phyloP scores from a whole-genome alignment of 2,329 filamentous ascomycete species.

The Dryadomyces sulphureus region DNA sequence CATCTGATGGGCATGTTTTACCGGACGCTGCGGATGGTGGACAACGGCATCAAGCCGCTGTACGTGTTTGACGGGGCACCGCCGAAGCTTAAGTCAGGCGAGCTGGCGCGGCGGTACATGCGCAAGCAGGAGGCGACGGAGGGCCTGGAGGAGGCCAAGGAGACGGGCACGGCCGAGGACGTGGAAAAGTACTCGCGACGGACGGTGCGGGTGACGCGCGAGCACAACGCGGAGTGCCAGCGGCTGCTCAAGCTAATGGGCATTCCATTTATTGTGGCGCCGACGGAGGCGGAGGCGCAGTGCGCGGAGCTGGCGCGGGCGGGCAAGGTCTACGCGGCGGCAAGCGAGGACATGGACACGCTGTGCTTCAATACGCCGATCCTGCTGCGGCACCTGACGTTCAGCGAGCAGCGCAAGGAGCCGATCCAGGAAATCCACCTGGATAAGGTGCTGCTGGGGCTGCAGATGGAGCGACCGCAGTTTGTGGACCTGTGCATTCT shows the following conservation, averaged over 20 bases:
- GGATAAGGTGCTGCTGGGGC: constrained; percentile 69
- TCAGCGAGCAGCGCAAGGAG: constrained; percentile 93
- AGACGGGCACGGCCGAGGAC: constrained; percentile 93
- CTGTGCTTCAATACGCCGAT: constrained; percentile 90
- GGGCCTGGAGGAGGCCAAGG: constrained; percentile 85
- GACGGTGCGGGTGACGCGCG: constrained; percentile 86
- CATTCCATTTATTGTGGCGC: constrained; percentile 85
- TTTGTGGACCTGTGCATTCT: constrained; percentile 98
- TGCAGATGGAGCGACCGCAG: constrained; percentile 80
- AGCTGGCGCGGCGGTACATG: constrained; percentile 89
- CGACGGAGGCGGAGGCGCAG: constrained; percentile 94
- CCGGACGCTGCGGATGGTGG: constrained; percentile 91
- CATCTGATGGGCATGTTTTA: constrained; percentile 99
- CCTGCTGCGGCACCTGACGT: constrained; percentile 81
- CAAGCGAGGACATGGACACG: constrained; percentile 98
- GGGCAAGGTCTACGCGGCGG: constrained; percentile 92
- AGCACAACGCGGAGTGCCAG: constrained; percentile 95
- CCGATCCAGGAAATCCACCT: constrained; percentile 92
- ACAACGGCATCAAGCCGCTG: constrained; percentile 96
- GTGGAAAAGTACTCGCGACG: constrained; percentile 92
- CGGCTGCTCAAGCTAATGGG: constrained; percentile 87
- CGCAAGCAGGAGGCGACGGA: constrained; percentile 88
- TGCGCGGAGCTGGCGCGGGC: constrained; percentile 80
- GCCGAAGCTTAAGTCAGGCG: constrained; percentile 92
- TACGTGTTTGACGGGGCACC: constrained; percentile 97